These are phyloP conservation scores for Suhomyces sp. DNA, from an alignment of 805 yeast genomes.

Conservation along the genomic window DNA sequence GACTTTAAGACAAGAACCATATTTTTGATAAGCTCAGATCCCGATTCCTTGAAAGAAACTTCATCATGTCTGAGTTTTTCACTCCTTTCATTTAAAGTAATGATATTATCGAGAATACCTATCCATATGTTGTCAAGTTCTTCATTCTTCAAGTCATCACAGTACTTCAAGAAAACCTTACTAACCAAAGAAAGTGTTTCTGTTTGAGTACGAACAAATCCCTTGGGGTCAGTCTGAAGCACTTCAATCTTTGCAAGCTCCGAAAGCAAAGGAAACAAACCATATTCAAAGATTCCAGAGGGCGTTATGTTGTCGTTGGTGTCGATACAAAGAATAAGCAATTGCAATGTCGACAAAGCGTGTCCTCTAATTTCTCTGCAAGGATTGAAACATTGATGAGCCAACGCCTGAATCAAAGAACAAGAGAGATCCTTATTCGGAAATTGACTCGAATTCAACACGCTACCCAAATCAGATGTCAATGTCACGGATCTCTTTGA, in stretches of 20 bases:
- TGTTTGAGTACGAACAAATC: conserved; percentile 62
- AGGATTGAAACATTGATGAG: conserved; percentile 88
- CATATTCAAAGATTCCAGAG: conserved; percentile 62
- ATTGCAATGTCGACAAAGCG: conserved; percentile 62
- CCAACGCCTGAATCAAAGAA: conserved; percentile 76
- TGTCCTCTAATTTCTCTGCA: conserved; percentile 69
- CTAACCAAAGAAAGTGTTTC: conserved; percentile 68
- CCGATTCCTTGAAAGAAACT: conserved; percentile 27
- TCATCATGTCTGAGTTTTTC: conserved; percentile 12
- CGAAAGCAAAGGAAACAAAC: conserved; percentile 68
- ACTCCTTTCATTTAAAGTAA: conserved; percentile 22
- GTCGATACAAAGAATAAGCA: conserved; percentile 43
- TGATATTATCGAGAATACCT: conserved; percentile 31
- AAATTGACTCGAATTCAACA: conserved; percentile 32
- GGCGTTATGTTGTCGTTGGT: conserved; percentile 42
- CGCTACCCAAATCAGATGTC: conserved; percentile 50
- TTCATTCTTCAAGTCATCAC: conserved; percentile 21
- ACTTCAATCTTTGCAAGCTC: conserved; percentile 66
- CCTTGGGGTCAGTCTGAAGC: conserved; percentile 53
- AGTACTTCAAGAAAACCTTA: conserved; percentile 44
- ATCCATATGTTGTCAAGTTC: conserved; percentile 33
- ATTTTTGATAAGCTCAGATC: conserved; percentile 38
- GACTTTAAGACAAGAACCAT: conserved; percentile 39
- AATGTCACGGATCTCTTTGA: conserved; percentile 62
- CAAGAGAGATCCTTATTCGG: conserved; percentile 41